These are phyloP conservation scores for Licmophora abbreviata DNA, from an alignment of 108 stramenopile species.

Conservation along the genomic window DNA sequence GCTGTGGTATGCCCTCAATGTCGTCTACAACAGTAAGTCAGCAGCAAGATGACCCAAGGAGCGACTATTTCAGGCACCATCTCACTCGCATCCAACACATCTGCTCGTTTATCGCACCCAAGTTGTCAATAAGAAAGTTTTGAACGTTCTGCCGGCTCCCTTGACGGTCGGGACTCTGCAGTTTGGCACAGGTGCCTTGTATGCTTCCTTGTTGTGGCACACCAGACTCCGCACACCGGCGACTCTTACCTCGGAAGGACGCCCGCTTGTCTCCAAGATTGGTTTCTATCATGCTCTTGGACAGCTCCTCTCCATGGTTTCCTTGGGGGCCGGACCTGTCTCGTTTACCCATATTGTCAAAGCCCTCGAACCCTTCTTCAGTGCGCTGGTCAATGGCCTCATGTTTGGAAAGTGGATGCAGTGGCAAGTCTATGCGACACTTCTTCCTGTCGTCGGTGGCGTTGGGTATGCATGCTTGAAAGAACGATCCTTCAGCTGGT, in stretches of 20 bases:
- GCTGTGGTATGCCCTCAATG: slow-evolving; percentile 95
- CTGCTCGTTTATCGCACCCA: neutral
- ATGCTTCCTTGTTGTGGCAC: slow-evolving; percentile 66
- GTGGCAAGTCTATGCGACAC: slow-evolving; percentile 60
- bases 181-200: slow-evolving; percentile 79
- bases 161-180: slow-evolving; percentile 85
- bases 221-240: slow-evolving; percentile 60
- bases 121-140: slow-evolving; percentile 91
- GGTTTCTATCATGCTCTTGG: slow-evolving; percentile 84
- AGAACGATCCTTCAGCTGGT: slow-evolving; percentile 82
- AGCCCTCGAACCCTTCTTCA: slow-evolving; percentile 85
- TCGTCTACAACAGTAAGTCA: slow-evolving; percentile 92
- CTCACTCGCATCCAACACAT: neutral
- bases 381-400: slow-evolving; percentile 64
- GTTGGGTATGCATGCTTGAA: slow-evolving; percentile 86
- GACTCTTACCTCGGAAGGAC: slow-evolving; percentile 32
- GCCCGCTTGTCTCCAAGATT: slow-evolving; percentile 30
- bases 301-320: slow-evolving; percentile 72
- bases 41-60: neutral
- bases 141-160: slow-evolving; percentile 87
- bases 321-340: slow-evolving; percentile 78
- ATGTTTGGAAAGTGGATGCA: slow-evolving; percentile 71
- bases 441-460: slow-evolving; percentile 86
- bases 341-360: slow-evolving; percentile 89
- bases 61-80: neutral